Percentiles rank a stretch among this genome's conserved stretches.
Conservation (phyloP, 2,329 filamentous ascomycete species). For the Cladosporium colombiae region DNA sequence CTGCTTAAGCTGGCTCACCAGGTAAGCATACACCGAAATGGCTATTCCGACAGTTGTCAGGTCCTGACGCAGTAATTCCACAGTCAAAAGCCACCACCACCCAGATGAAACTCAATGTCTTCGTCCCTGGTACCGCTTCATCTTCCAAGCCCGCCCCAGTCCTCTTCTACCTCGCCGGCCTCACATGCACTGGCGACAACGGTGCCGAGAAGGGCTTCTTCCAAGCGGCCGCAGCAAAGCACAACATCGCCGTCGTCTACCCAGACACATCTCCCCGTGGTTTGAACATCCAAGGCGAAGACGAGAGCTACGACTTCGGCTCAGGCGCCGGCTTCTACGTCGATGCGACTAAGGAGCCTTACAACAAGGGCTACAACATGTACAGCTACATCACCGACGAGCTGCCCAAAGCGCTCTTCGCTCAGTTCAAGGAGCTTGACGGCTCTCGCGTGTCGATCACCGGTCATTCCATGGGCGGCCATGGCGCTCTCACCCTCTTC, state of each 20-base stretch:
- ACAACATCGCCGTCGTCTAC: constrained; percentile 88
- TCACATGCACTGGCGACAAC: constrained; percentile 91
- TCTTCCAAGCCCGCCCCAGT: constrained; percentile 70
- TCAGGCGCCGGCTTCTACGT: constrained; percentile 92
- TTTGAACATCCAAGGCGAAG: constrained; percentile 76
- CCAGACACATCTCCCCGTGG: constrained; percentile 92
- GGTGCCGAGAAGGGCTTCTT: constrained; percentile 83
- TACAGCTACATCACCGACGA: constrained; percentile 89
- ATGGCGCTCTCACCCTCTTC: constrained; percentile 90
- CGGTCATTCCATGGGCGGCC: constrained; percentile 96
- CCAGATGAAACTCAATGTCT: constrained; percentile 91
- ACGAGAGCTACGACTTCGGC: constrained; percentile 90
- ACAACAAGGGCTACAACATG: constrained; percentile 82
- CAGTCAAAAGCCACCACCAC: constrained; percentile 75
- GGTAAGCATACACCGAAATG: constrained; percentile 23
- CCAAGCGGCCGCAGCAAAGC: constrained; percentile 75
- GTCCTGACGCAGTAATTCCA: background rate
- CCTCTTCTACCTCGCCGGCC: constrained; percentile 87
- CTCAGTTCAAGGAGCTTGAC: constrained; percentile 71
- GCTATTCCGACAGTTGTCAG: background rate
- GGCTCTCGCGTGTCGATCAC: constrained; percentile 73
- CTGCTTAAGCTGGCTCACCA: constrained; percentile 88
- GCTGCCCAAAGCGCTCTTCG: constrained; percentile 76
- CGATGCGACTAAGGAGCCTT: constrained; percentile 77
- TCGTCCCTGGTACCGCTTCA: constrained; percentile 73